These are phyloP conservation scores for Aspergillus clavatus DNA, from an alignment of 2,329 filamentous ascomycete species.

Conservation along the genomic window DNA sequence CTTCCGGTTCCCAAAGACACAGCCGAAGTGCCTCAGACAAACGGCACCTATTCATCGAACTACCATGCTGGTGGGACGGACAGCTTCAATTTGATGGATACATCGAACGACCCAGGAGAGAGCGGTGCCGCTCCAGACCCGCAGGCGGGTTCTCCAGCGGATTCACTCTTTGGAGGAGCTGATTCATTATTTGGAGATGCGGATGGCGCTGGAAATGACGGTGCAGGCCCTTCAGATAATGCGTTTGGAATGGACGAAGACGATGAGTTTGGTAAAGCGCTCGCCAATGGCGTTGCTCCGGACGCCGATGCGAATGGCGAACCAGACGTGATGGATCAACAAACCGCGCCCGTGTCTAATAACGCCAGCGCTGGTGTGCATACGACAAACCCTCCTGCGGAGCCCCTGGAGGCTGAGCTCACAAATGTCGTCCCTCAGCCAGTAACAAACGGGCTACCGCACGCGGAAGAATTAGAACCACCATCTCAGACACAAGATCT, in stretches of 20 bases:
- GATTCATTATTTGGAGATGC: constrained; percentile 88
- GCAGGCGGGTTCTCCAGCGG: constrained; percentile 60
- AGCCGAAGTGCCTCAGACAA: constrained; percentile 46
- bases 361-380: constrained; percentile 9
- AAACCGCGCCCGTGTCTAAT: constrained; percentile 13
- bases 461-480: constrained; percentile 39
- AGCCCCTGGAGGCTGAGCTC: constrained; percentile 16
- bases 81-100: constrained; percentile 45
- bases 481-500: constrained; percentile 21
- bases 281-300: constrained; percentile 58
- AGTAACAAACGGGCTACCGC: constrained; percentile 39
- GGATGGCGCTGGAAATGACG: constrained; percentile 49
- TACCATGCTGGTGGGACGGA: constrained; percentile 59
- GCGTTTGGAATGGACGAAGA: constrained; percentile 76
- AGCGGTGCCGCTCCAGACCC: constrained; percentile 50
- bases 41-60: constrained; percentile 72
- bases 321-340: constrained; percentile 21
- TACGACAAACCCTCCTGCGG: constrained; percentile 11
- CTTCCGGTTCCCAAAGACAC: constrained; percentile 71
- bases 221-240: constrained; percentile 50
- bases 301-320: constrained; percentile 43
- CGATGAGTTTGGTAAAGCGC: constrained; percentile 71
- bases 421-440: constrained; percentile 25
- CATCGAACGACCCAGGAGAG: constrained; percentile 31
- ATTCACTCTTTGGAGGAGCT: constrained; percentile 79